These are phyloP conservation scores for Tubosaeta sp. DNA, from an alignment of 768 basidiomycete genomes.

Conservation along the genomic window DNA sequence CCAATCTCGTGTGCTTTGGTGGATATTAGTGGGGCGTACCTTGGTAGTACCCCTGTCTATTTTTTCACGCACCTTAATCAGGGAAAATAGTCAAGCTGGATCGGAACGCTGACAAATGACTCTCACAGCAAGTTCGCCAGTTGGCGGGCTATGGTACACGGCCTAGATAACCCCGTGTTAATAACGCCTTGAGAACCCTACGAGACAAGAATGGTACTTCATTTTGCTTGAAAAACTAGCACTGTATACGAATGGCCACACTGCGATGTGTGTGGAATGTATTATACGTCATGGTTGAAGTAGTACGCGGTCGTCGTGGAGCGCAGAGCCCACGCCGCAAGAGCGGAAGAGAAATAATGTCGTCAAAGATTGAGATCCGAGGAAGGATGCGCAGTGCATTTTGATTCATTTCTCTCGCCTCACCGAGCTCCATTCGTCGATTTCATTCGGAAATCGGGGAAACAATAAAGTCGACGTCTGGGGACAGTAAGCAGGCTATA, in stretches of 20 bases:
- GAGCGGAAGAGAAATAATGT: neutral
- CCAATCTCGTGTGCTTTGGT: neutral
- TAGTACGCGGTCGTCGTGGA: neutral
- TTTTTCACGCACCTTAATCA: conserved; percentile 2
- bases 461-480: neutral
- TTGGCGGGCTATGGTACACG: neutral
- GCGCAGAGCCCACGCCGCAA: neutral
- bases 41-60: neutral
- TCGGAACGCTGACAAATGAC: conserved; percentile 1
- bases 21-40: conserved; percentile 7
- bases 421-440: neutral
- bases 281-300: neutral
- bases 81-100: neutral
- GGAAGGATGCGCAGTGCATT: neutral
- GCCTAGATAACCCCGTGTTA: neutral
- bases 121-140: neutral
- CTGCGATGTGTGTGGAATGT: neutral
- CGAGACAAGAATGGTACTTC: neutral
- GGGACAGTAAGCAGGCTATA: neutral
- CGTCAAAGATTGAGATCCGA: conserved; percentile 1
- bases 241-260: neutral
- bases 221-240: neutral
- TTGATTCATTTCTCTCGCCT: neutral
- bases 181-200: too few species aligned
- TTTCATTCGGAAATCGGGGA: neutral